Conservation (phyloP, 2,329 filamentous ascomycete species). For the Trichoderma sp. region DNA sequence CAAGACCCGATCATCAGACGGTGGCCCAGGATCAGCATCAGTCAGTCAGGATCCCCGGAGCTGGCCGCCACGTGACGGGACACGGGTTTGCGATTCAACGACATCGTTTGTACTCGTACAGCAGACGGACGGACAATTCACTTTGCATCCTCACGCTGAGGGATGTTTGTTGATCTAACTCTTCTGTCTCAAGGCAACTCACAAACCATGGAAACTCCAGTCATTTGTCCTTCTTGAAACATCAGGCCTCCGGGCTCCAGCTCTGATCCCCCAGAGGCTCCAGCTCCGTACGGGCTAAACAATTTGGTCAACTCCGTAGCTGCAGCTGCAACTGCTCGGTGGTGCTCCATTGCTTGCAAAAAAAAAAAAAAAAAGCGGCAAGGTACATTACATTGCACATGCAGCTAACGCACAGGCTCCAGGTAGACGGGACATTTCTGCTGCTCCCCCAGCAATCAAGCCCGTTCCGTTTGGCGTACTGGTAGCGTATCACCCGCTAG, state of each 20-base stretch:
- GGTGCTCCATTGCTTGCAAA: neutral
- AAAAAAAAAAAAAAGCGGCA: neutral
- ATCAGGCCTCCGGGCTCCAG: neutral
- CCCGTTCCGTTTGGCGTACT: neutral
- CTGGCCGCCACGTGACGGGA: slow-evolving; percentile 5
- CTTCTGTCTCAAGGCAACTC: too few species aligned
- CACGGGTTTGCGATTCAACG: neutral
- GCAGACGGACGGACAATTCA: neutral
- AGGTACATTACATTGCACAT: neutral
- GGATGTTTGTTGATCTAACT: too few species aligned
- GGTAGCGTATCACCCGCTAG: neutral
- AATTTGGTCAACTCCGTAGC: neutral
- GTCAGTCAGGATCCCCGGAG: neutral
- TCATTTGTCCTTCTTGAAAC: neutral
- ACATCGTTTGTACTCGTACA: neutral
- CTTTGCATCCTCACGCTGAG: too few species aligned
- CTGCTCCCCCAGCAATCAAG: neutral
- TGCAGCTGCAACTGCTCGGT: neutral
- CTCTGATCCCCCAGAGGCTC: neutral
- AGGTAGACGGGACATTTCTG: neutral
- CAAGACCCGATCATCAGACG: slow-evolving; percentile 7
- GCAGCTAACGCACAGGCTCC: neutral
- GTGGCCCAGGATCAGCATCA: neutral
- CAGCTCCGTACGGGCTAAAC: neutral
- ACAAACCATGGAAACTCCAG: too few species aligned